Base-by-base conservation (phyloP, 495 filamentous ascomycete species). In the Aspergillus sclerotiicarbonarius region DNA sequence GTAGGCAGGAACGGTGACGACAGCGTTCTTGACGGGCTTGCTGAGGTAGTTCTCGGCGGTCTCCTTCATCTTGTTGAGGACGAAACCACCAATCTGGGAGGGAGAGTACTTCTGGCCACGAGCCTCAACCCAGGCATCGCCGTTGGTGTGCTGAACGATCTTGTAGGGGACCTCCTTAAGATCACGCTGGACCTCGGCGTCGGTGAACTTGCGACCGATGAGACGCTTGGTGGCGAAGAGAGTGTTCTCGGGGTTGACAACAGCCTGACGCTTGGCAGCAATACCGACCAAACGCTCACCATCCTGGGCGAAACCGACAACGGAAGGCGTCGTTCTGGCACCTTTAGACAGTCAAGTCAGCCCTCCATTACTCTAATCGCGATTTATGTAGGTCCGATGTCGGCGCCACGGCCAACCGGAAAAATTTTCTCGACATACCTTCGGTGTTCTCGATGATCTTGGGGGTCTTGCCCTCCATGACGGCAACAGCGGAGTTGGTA, bases 181-280 rank as follows among this genome's bases (percentile, higher is more conserved):
- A 66, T 98, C 94, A 70, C 93, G 89, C 83, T 98, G 94, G 39
- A 96, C 91, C 82, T 98, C 94, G 62, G 82, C 69, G 71, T 98
- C 94, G 71, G 88, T 94, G 82, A 92, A 98, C 82, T 98, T 98
- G 71, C 94, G 91, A 64, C 94, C 94, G 72, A 98, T 98, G 72
- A 98, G 86, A 86, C 94, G 91, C 88, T 98, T 98, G 59, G 94
- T 98, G 76, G 94, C 94, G 72, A 98, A 98, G 50, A 98, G 87
- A 49, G 94, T 98, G 80, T 98, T 98, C 76, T 98, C 94, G 4
- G 94, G 94, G 82, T 98, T 98, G 65, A 98, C 95, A 65, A 98
- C 95, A 50, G 94, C 94, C 77, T 98, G 94, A 70, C 94, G 93
- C 85, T 98, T 98, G 61, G 94, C 94, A 50, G 94, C 91, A 64